Conservation (phyloP, 2,329 filamentous ascomycete species). For the Ophiobolus disseminans region DNA sequence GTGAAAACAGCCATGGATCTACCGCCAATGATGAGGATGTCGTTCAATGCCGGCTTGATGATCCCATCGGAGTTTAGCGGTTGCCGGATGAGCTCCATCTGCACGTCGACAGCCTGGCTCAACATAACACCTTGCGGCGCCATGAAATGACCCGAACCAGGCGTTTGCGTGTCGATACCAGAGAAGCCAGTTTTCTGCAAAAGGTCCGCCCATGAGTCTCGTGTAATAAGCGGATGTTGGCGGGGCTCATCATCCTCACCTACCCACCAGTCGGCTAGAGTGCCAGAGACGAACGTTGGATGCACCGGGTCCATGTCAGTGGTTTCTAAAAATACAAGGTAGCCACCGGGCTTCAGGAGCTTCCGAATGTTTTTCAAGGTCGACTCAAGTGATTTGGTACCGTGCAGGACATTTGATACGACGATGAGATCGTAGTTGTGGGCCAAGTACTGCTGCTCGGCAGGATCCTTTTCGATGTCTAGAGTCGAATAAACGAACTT, state of each 20-base stretch:
- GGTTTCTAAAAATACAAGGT: slow-evolving; percentile 47
- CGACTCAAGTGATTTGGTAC: slow-evolving; percentile 7
- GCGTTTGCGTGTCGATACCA: slow-evolving; percentile 7
- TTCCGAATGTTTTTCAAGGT: slow-evolving; percentile 14
- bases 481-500: slow-evolving; percentile 13
- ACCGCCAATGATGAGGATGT: neutral
- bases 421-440: slow-evolving; percentile 24
- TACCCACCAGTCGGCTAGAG: slow-evolving; percentile 52
- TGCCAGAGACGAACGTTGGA: slow-evolving; percentile 30
- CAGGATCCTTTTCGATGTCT: slow-evolving; percentile 8
- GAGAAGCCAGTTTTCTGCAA: slow-evolving; percentile 15
- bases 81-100: slow-evolving; percentile 9
- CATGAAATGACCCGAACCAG: neutral
- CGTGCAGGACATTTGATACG: slow-evolving; percentile 19
- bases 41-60: neutral
- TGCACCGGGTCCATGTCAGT: slow-evolving; percentile 9
- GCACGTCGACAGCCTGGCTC: slow-evolving; percentile 19
- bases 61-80: slow-evolving; percentile 12
- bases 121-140: slow-evolving; percentile 7
- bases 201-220: slow-evolving; percentile 27
- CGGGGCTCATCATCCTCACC: slow-evolving; percentile 15
- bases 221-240: slow-evolving; percentile 2
- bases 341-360: slow-evolving; percentile 34
- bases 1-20: neutral
- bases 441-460: slow-evolving; percentile 14